Evolutionary conservation across 148 eudicot genomes (phyloP).

Genomic region (Nepenthes gracilis): DNA sequence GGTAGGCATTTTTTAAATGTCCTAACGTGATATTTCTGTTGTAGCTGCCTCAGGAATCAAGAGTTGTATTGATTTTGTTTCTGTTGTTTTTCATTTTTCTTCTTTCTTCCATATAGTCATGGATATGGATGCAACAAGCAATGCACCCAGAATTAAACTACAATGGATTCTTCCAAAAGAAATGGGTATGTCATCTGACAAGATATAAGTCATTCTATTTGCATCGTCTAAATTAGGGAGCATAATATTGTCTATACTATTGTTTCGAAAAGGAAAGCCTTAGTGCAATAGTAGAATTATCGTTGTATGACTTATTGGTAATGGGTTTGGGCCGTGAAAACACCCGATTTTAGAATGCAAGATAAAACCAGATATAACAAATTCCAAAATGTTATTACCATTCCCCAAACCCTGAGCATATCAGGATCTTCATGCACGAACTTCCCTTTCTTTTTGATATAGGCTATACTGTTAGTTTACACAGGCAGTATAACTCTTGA

Average conservation of each 20-base stretch:
- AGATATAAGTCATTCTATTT: not conserved
- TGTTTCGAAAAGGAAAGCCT: too few species aligned
- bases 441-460: too few species aligned
- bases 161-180: conserved; percentile 51
- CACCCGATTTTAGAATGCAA: too few species aligned
- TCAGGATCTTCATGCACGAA: too few species aligned
- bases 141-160: conserved; percentile 98
- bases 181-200: conserved; percentile 46
- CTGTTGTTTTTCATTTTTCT: conserved; percentile 1
- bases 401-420: too few species aligned
- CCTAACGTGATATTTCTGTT: not conserved
- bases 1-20: not conserved
- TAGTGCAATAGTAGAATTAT: too few species aligned
- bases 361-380: too few species aligned
- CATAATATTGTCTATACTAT: too few species aligned
- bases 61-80: not conserved
- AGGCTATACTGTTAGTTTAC: not conserved
- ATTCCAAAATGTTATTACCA: too few species aligned
- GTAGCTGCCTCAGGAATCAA: not conserved
- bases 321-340: too few species aligned
- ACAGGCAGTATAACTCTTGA: not conserved
- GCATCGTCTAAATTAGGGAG: too few species aligned
- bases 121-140: conserved; percentile 99
- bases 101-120: conserved; percentile 35
- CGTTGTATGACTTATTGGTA: too few species aligned